Conservation (phyloP, 2,329 filamentous ascomycete species). For the Botrytis squamosa region DNA sequence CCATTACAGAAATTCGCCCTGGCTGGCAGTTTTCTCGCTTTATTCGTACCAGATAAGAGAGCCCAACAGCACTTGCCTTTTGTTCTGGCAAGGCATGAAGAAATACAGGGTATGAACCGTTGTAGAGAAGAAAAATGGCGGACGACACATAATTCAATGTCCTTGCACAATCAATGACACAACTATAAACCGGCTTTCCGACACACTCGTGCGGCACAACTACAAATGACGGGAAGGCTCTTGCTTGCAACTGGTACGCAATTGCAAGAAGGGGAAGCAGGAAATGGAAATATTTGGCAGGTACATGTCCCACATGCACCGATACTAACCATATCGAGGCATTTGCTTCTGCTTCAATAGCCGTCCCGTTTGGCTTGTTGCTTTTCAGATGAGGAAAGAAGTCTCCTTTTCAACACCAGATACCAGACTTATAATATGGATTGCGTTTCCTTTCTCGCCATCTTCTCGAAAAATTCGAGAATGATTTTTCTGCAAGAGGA, state of each 20-base stretch:
- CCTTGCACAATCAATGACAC: not conserved
- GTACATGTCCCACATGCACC: not conserved
- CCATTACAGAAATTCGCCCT: too few relatives aligned
- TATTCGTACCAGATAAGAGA: not conserved
- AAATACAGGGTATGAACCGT: not conserved
- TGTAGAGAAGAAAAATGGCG: not conserved
- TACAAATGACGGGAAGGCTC: not conserved
- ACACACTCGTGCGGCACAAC: not conserved
- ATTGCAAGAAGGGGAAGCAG: too few relatives aligned
- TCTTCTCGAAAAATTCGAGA: not conserved
- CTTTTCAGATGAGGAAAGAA: not conserved
- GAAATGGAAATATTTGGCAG: not conserved
- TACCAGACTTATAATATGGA: not conserved
- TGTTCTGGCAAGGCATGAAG: too few relatives aligned
- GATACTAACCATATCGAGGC: not conserved
- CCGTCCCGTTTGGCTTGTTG: not conserved
- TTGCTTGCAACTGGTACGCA: not conserved
- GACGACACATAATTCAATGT: not conserved
- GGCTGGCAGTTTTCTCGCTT: not conserved
- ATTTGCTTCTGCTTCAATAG: not conserved
- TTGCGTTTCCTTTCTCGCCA: not conserved
- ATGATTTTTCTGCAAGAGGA: not conserved
- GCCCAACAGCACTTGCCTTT: not conserved
- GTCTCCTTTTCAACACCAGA: not conserved
- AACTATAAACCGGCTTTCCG: not conserved